Evolutionary conservation across 176 grass and related monocot species (phyloP), one percentile per base, ranked within the genome.

Genomic region (Avena sativa): DNA sequence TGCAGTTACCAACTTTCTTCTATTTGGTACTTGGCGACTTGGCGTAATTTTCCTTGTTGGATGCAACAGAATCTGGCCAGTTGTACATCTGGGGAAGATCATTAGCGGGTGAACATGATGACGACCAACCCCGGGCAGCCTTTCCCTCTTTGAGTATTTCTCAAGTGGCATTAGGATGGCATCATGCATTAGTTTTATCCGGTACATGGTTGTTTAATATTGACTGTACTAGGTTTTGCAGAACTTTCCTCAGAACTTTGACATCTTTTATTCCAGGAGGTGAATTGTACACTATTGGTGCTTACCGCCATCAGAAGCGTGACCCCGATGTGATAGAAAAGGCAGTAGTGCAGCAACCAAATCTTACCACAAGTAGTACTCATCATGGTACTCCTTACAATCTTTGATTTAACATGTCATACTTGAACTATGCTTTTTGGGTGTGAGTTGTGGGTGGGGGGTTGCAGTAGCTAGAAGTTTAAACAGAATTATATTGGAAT

Each of bases 161-260:
- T 89, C 85, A 98, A 85, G 90, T 94, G 85, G 90, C 96, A 79
- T 82, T 98, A 78, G 96, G 96, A 89, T 98, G 96, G 96, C 92
- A 96, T 91, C 96, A 98, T 84, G 93, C 88, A 46, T 52, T 98
- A 88, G 47, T 96, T 89, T 77, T 92, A 82, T 84, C 93, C 59
- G 92, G 96, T 98, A 94, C 34, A 51, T 51, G 11, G 4, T 71
- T 85, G 32, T 82, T 90, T 74, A 13, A 40, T 92, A 43, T 79
- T 11, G 56, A 16, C 53, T 11, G 1, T 69, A 88, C 67, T 36
- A 83, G 5, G 71, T 25, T 70, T 77, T 72, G 28, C 62, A 13
- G 64, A 87, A 81, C 17, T 81, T 23, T 9, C 86, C n/a, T 80
- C 63, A 57, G 23, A 85, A 51, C 56, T 2, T 81, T 74, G 8